Base-by-base conservation (phyloP, 1,284 basidiomycete genomes). In the Mycena citricolor region DNA sequence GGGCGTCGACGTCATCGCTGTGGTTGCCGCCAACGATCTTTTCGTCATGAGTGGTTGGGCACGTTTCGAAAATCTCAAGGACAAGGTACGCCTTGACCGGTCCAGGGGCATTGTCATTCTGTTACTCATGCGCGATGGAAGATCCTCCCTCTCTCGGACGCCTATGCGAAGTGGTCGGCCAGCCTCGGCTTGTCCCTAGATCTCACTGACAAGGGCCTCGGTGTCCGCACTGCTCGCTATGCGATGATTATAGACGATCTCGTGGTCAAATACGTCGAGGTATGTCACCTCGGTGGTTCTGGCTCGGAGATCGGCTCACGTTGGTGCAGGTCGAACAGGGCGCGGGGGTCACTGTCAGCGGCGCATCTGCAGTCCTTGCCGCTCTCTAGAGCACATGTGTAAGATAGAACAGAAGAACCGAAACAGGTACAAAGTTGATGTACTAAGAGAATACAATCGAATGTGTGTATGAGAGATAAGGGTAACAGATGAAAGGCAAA, bases 41-140 rank as follows among this genome's bases (percentile, higher is more conserved):
- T 89, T 85, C 59, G 86, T 89, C 47, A 75, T 86, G 77, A 82
- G 76, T 55, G 89, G 81, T 36, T 91, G 88, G 85, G 82, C 74
- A 14, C 76, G 83, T 39, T 72, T 80, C 45, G 72, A 80, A 53
- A 79, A 79, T 5, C 69, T 83, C 56, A 77, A 84, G 62, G 86
- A 90, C 62, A 83, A 85, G 71, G 85, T 80, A 39, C n/a, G 51
- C 22, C 24, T 35, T 40, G 21, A 32, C 42, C 25, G 20, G 12
- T 42, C 5, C 25, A 24, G 30, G 32, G 54, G n/a, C 49, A 17
- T 20, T 24, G 34, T 41, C 23, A 16, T 33, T 26, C 30, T 29
- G 14, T 36, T 38, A 24, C 29, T 33, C 20, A 24, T 35, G 42
- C 13, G 17, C 28, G 20, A 11, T 31, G 35, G 21, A 48, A 83